Evolutionary conservation across 1,284 basidiomycete species (phyloP).

Genomic region (Papiliotrema terrestris): DNA sequence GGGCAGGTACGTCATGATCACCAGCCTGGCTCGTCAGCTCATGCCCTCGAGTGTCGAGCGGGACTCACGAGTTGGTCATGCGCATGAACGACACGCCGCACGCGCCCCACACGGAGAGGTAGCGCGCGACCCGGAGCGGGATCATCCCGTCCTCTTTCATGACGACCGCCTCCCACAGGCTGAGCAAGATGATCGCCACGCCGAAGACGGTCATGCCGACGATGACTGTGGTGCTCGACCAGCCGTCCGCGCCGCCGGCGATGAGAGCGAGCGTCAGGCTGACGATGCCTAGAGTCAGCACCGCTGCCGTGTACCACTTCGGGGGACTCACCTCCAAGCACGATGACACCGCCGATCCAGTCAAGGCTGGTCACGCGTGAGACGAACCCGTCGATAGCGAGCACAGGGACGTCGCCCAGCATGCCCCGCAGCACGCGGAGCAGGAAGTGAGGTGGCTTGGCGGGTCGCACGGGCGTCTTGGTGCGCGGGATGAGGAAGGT

Average conservation of each 20-base stretch:
- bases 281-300: slow-evolving; percentile 2
- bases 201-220: slow-evolving; percentile 6
- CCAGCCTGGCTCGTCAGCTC: slow-evolving; percentile 4
- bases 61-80: slow-evolving; percentile 8
- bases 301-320: no score
- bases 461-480: neutral
- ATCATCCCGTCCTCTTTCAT: slow-evolving; percentile 14
- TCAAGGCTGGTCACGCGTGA: neutral
- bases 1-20: slow-evolving; percentile 8
- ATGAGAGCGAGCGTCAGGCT: slow-evolving; percentile 10
- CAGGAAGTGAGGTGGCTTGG: neutral
- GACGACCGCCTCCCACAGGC: slow-evolving; percentile 11
- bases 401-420: slow-evolving; percentile 5
- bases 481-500: slow-evolving; percentile 2
- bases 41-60: neutral
- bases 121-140: slow-evolving; percentile 1
- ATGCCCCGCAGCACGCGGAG: neutral
- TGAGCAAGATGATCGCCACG: slow-evolving; percentile 7
- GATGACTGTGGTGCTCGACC: slow-evolving; percentile 8
- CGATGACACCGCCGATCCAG: slow-evolving; percentile 6
- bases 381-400: neutral
- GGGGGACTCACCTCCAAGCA: slow-evolving; percentile 8
- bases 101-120: slow-evolving; percentile 7
- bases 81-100: slow-evolving; percentile 4
- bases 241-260: slow-evolving; percentile 5